Conservation (phyloP, 2,329 filamentous ascomycete genomes). For the Coleophoma cylindrospora region DNA sequence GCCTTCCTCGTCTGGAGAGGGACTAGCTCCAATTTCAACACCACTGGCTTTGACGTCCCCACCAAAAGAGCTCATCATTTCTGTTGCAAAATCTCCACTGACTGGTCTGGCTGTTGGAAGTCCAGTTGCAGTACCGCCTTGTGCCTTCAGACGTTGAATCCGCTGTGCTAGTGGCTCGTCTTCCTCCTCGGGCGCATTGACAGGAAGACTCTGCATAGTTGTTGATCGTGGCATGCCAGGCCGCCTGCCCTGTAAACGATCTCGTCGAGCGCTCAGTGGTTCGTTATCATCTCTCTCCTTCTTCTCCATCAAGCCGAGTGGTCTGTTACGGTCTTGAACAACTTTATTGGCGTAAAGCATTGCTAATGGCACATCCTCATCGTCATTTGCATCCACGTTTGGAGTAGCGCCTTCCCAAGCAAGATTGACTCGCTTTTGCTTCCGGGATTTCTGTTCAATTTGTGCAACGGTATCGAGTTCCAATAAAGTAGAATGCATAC, state of each 20-base stretch:
- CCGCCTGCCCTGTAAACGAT: conserved; percentile 21
- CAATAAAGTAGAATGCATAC: conserved; percentile 86
- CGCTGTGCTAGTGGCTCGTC: conserved; percentile 65
- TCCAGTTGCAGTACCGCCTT: conserved; percentile 32
- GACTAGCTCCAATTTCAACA: conserved; percentile 25
- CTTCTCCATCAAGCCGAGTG: conserved; percentile 72
- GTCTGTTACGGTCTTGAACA: conserved; percentile 50
- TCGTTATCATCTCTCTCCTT: conserved; percentile 90
- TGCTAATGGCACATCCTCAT: conserved; percentile 85
- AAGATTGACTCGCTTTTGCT: conserved; percentile 72
- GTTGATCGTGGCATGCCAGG: conserved; percentile 14
- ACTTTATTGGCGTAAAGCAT: conserved; percentile 62
- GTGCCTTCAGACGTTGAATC: conserved; percentile 56
- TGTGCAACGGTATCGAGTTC: conserved; percentile 89
- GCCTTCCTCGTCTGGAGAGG: conserved; percentile 49
- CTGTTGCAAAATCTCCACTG: conserved; percentile 61
- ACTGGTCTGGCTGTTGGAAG: conserved; percentile 41
- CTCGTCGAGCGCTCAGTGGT: conserved; percentile 40
- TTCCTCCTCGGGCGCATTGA: conserved; percentile 31
- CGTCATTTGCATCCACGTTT: conserved; percentile 48
- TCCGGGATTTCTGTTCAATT: conserved; percentile 70
- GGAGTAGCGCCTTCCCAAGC: conserved; percentile 76
- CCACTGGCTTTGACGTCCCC: conserved; percentile 33
- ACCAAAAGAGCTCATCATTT: conserved; percentile 63
- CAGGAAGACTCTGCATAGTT: conserved; percentile 20